A percentile compares a stretch with the other conserved stretches of the same genome.
Conservation (phyloP, 192 early-diverging fungal species). For the Coemansia aciculifera region DNA sequence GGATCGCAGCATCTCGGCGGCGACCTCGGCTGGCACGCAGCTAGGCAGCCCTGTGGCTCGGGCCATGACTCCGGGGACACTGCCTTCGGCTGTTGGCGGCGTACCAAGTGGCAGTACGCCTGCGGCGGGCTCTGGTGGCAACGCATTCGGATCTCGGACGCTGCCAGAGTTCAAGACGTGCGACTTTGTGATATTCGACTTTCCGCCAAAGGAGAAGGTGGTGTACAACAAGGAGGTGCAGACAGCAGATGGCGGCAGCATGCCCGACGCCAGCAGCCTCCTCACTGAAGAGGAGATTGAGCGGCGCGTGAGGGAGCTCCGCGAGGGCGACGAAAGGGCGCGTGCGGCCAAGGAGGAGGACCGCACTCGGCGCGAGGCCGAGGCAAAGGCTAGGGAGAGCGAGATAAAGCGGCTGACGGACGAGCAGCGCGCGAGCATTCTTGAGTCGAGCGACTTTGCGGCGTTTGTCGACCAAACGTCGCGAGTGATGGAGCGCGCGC, state of each 20-base stretch:
- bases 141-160: background rate
- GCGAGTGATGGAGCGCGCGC: conserved; percentile 85
- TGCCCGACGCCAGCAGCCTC: conserved; percentile 31
- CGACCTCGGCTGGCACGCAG: conserved; percentile 38
- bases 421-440: conserved; percentile 76
- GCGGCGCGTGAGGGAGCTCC: conserved; percentile 48
- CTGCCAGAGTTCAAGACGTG: conserved; percentile 69
- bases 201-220: conserved; percentile 82
- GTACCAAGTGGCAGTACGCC: background rate
- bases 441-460: conserved; percentile 72
- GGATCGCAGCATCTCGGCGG: conserved; percentile 41
- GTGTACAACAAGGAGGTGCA: conserved; percentile 90
- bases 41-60: conserved; percentile 26
- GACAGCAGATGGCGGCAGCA: conserved; percentile 56
- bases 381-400: conserved; percentile 61
- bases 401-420: conserved; percentile 73
- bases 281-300: conserved; percentile 48
- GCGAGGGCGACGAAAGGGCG: conserved; percentile 45
- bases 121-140: conserved; percentile 4
- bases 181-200: conserved; percentile 81
- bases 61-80: conserved; percentile 17
- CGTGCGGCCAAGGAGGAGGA: conserved; percentile 38
- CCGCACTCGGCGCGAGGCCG: conserved; percentile 62
- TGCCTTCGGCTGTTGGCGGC: background rate
- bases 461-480: conserved; percentile 87